Evolutionary conservation across 1,284 basidiomycete genomes (phyloP).

Genomic region (Lignosus rhinocerotis): DNA sequence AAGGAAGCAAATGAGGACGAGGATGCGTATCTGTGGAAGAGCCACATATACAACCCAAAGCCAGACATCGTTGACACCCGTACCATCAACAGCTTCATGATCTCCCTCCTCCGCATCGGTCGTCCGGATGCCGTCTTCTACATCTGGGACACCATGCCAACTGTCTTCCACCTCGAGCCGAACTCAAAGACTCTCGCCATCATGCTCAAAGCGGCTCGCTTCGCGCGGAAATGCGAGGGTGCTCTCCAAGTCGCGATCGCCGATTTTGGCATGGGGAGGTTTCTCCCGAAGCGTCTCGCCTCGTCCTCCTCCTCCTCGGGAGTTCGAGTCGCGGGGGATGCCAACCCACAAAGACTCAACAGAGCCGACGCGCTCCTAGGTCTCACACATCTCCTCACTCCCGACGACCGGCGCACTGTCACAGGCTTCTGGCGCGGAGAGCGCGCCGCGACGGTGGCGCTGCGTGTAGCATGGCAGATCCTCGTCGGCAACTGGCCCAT

Average conservation of each 20-base stretch:
- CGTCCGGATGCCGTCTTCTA: slow-evolving; percentile 62
- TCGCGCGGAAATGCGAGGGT: slow-evolving; percentile 51
- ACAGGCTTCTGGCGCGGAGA: slow-evolving; percentile 50
- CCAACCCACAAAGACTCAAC: not conserved
- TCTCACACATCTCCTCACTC: slow-evolving; percentile 31
- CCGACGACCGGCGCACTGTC: slow-evolving; percentile 21
- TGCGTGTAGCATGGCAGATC: slow-evolving; percentile 50
- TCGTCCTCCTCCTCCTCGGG: not conserved
- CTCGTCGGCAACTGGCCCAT: slow-evolving; percentile 52
- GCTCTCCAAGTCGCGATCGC: slow-evolving; percentile 45
- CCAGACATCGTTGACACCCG: slow-evolving; percentile 28
- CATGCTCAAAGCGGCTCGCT: slow-evolving; percentile 58
- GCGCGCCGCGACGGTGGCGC: slow-evolving; percentile 45
- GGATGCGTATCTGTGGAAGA: not conserved
- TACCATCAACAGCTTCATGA: slow-evolving; percentile 57
- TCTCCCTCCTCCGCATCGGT: slow-evolving; percentile 44
- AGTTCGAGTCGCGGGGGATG: not conserved
- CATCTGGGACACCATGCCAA: slow-evolving; percentile 60
- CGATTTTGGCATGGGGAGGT: slow-evolving; percentile 28
- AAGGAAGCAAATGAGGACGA: not conserved
- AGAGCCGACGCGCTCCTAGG: slow-evolving; percentile 19
- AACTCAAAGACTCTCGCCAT: slow-evolving; percentile 56
- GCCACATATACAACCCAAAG: not conserved
- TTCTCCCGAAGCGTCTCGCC: slow-evolving; percentile 7
- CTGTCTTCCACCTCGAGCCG: slow-evolving; percentile 55